phyloP scores from a whole-genome alignment of 2,329 filamentous ascomycete species.

The Talaromyces rugulosus region DNA sequence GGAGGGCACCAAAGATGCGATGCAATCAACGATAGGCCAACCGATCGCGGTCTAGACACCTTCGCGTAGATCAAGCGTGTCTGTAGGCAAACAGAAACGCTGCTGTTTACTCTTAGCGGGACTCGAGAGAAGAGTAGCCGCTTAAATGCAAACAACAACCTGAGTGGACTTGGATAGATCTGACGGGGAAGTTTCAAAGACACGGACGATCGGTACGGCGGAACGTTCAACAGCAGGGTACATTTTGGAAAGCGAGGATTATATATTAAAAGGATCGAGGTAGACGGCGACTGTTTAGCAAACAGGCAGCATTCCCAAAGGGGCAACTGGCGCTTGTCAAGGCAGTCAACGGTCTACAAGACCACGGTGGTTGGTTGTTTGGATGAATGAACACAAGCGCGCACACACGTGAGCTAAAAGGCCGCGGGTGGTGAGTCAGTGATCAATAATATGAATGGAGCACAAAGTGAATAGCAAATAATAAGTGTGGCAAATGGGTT shows the following conservation, averaged over 20 bases:
- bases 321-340: conserved; percentile 12
- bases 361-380: not conserved
- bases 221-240: conserved; percentile 31
- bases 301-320: conserved; percentile 26
- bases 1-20: not conserved
- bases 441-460: not conserved
- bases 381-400: not conserved
- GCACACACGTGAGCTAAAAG: not conserved
- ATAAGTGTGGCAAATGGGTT: not conserved
- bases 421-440: not conserved
- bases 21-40: conserved; percentile 8
- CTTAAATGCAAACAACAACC: conserved; percentile 9
- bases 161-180: conserved; percentile 27
- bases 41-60: conserved; percentile 13
- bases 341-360: conserved; percentile 13
- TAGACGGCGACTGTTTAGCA: conserved; percentile 27
- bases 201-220: conserved; percentile 34
- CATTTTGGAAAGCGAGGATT: conserved; percentile 30
- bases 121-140: not conserved
- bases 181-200: conserved; percentile 28
- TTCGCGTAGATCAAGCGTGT: conserved; percentile 12
- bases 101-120: conserved; percentile 2
- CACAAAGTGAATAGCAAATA: not conserved
- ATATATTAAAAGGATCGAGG: conserved; percentile 22
- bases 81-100: conserved; percentile 1